A percentile compares a stretch with the other conserved stretches of the same genome.
Conservation (phyloP, 805 yeast genomes). For the Cyberlindnera subsufficiens region DNA sequence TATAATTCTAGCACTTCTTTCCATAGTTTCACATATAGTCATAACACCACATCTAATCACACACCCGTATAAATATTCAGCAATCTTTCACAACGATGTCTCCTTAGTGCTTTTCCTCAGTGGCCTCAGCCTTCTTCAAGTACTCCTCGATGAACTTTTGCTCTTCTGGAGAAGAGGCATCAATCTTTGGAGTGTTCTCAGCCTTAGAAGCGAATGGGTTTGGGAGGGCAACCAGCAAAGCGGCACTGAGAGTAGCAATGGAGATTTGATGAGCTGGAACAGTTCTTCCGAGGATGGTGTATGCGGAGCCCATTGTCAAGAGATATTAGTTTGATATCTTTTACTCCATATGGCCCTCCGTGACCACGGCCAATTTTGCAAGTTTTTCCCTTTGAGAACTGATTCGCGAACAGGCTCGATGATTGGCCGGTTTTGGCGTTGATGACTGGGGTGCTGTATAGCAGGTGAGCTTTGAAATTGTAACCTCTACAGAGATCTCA, state of each 20-base stretch:
- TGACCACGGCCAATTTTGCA: not conserved
- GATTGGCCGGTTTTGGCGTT: too few relatives aligned
- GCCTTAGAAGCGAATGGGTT: slow-evolving; percentile 46
- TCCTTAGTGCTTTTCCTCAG: slow-evolving; percentile 24
- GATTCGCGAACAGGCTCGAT: too few relatives aligned
- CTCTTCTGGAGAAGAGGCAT: slow-evolving; percentile 81
- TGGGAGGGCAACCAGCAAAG: slow-evolving; percentile 58
- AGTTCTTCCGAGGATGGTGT: slow-evolving; percentile 76
- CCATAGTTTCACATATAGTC: not conserved
- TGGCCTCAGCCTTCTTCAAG: slow-evolving; percentile 42
- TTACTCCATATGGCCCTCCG: not conserved
- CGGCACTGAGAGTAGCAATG: slow-evolving; percentile 70
- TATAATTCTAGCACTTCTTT: not conserved
- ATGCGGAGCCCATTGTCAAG: slow-evolving; percentile 71
- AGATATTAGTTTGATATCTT: not conserved
- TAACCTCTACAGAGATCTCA: too few relatives aligned
- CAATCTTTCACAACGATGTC: too few relatives aligned
- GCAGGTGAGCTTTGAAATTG: too few relatives aligned
- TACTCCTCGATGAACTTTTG: slow-evolving; percentile 75
- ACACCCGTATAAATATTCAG: too few relatives aligned
- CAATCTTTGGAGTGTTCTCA: slow-evolving; percentile 54
- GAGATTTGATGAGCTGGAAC: slow-evolving; percentile 85
- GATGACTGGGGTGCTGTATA: too few relatives aligned
- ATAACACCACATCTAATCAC: not conserved
- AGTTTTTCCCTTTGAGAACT: too few relatives aligned